Evolutionary conservation across 352 stramenopile species (phyloP).

Genomic region (Phytophthora sp.): DNA sequence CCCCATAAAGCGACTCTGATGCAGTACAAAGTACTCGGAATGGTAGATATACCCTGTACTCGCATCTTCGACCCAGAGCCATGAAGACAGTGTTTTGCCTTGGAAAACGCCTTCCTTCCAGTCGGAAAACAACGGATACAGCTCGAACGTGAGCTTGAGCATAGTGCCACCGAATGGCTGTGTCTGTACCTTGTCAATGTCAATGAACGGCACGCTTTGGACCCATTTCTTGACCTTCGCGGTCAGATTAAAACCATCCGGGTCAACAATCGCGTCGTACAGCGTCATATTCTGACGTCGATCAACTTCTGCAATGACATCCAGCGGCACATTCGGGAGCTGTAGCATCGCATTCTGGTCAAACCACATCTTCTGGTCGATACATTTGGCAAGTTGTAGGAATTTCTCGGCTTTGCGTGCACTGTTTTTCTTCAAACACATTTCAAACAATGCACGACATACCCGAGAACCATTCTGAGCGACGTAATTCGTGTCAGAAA

Average conservation of each 20-base stretch:
- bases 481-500: conserved; percentile 99
- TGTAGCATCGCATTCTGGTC: conserved; percentile 95
- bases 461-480: conserved; percentile 98
- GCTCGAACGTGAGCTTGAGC: conserved; percentile 90
- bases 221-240: conserved; percentile 78
- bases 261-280: conserved; percentile 61
- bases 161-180: conserved; percentile 97
- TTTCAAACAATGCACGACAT: conserved; percentile 98
- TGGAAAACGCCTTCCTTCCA: conserved; percentile 72
- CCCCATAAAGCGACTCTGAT: conserved; percentile 73
- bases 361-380: conserved; percentile 98
- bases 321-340: conserved; percentile 89
- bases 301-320: conserved; percentile 90
- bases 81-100: conserved; percentile 86
- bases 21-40: conserved; percentile 90
- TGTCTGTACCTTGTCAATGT: conserved; percentile 74
- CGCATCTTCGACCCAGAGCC: conserved; percentile 98
- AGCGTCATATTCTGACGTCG: conserved; percentile 62
- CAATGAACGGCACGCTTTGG: conserved; percentile 67
- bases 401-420: conserved; percentile 92
- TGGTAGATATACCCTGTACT: conserved; percentile 94
- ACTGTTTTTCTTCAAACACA: conserved; percentile 93
- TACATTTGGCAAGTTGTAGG: conserved; percentile 95
- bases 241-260: conserved; percentile 46
- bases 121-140: conserved; percentile 69